A percentile compares a stretch with the other conserved stretches of the same genome.
These are phyloP conservation scores for Voacanga thouarsii DNA, from an alignment of 257 asterid genomes.

Conservation along the genomic window DNA sequence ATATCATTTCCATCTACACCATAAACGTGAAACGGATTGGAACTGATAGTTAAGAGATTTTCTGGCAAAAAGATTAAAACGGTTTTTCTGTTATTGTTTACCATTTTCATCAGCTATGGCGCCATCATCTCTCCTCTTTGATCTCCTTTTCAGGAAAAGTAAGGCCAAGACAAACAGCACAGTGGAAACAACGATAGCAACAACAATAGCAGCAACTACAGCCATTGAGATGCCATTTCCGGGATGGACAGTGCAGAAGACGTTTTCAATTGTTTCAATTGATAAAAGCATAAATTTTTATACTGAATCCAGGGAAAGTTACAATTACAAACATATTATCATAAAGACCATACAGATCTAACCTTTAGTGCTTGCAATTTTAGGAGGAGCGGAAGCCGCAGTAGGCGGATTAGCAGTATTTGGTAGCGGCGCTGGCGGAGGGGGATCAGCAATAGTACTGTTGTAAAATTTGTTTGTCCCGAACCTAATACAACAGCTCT, in stretches of 20 bases:
- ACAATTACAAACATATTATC: too few species aligned
- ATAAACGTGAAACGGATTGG: background rate
- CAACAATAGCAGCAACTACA: background rate
- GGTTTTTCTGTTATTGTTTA: background rate
- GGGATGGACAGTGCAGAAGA: background rate
- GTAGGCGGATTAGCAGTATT: background rate
- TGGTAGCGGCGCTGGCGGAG: background rate
- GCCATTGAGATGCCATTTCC: background rate
- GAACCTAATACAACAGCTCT: constrained; percentile 14
- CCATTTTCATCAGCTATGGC: background rate
- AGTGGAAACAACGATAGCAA: background rate
- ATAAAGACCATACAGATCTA: background rate
- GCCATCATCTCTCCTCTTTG: background rate
- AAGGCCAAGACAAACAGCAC: background rate
- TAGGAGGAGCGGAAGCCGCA: background rate
- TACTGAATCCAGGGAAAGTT: background rate
- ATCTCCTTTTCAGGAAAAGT: background rate
- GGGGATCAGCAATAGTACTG: background rate
- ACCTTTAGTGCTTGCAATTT: background rate
- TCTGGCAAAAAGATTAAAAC: too few species aligned
- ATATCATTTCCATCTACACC: constrained; percentile 6
- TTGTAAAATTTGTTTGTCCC: background rate
- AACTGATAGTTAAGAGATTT: too few species aligned
- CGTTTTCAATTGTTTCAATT: background rate
- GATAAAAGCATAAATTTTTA: background rate